A percentile compares a stretch with the other conserved stretches of the same genome.
These are phyloP conservation scores for Colletotrichum falcatum DNA, from an alignment of 2,329 filamentous ascomycete species.

Conservation along the genomic window DNA sequence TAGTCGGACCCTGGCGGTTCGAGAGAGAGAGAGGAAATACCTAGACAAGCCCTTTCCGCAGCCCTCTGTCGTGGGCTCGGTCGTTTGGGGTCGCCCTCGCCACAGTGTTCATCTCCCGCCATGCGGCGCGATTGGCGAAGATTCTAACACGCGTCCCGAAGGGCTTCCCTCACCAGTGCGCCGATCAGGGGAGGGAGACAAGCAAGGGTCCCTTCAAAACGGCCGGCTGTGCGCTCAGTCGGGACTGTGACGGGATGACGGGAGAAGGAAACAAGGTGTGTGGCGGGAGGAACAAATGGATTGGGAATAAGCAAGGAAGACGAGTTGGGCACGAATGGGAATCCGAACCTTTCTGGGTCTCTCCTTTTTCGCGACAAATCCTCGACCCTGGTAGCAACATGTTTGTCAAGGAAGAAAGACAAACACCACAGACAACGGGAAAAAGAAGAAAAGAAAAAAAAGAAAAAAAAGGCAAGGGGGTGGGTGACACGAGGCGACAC, in stretches of 20 bases:
- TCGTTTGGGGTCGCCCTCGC: not conserved
- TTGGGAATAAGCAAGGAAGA: not conserved
- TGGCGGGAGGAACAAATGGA: not conserved
- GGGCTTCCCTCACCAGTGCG: constrained; percentile 1
- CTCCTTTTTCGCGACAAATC: not conserved
- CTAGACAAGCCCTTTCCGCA: not conserved
- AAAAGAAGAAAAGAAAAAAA: not conserved
- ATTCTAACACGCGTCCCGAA: constrained; percentile 6
- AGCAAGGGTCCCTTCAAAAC: constrained; percentile 3
- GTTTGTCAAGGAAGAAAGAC: not conserved
- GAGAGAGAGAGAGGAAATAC: too few species aligned
- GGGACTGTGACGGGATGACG: not conserved
- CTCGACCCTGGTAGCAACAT: not conserved
- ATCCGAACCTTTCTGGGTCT: not conserved
- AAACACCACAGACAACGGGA: not conserved
- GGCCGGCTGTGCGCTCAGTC: not conserved
- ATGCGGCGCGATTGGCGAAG: constrained; percentile 23
- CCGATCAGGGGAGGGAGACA: constrained; percentile 6
- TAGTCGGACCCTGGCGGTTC: not conserved
- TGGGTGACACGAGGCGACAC: not conserved
- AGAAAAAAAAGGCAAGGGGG: not conserved
- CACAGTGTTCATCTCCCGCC: constrained; percentile 10
- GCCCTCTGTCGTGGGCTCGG: not conserved
- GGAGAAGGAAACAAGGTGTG: not conserved
- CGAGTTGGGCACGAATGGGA: not conserved